Conservation (phyloP, 768 basidiomycete genomes). For the Russula sp. region DNA sequence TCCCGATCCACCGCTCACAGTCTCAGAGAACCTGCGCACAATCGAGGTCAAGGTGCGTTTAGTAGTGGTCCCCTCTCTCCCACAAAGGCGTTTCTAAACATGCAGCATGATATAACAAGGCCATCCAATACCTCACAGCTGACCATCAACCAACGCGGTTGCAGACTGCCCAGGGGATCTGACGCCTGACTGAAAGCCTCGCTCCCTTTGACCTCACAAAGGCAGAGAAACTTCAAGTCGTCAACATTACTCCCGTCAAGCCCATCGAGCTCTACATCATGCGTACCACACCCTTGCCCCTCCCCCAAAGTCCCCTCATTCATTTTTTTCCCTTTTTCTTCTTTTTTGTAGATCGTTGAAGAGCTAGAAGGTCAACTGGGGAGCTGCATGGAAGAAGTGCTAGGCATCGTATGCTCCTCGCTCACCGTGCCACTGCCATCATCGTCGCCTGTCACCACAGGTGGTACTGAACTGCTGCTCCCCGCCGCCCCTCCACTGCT, state of each 20-base stretch:
- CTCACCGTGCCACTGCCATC: constrained; percentile 21
- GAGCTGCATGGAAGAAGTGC: constrained; percentile 58
- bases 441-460: background rate
- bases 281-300: constrained; percentile 28
- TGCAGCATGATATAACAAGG: constrained; percentile 38
- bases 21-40: constrained; percentile 76
- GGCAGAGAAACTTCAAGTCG: constrained; percentile 84
- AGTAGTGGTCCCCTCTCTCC: background rate
- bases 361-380: constrained; percentile 82
- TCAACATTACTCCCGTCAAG: constrained; percentile 80
- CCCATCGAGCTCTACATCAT: constrained; percentile 87
- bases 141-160: constrained; percentile 58
- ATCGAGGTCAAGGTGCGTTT: constrained; percentile 70
- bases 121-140: constrained; percentile 76
- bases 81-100: background rate
- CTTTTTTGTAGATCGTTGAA: constrained; percentile 68
- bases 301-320: background rate
- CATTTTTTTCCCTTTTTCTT: too few species aligned
- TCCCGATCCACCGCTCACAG: constrained; percentile 39
- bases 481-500: background rate
- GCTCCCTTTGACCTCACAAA: constrained; percentile 72
- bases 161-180: constrained; percentile 60
- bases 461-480: background rate
- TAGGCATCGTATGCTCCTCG: constrained; percentile 47
- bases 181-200: constrained; percentile 58